Conservation (phyloP, 2,329 filamentous ascomycete genomes). For the Hymenoscyphus infarciens region DNA sequence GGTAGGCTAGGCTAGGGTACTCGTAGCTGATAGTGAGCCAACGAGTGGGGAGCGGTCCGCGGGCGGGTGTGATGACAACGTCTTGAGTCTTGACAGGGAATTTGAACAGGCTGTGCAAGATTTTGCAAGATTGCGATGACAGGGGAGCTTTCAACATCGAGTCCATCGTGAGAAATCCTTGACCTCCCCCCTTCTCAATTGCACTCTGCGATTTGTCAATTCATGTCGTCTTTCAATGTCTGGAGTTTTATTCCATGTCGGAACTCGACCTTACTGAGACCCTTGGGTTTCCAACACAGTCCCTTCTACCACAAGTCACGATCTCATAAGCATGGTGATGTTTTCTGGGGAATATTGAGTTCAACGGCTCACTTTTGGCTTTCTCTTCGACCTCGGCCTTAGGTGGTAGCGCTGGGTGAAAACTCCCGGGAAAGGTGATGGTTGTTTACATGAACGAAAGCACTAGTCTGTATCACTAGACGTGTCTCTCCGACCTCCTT, state of each 20-base stretch:
- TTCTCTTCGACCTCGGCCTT: not conserved
- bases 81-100: conserved; percentile 22
- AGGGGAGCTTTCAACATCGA: conserved; percentile 11
- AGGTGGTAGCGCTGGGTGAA: not conserved
- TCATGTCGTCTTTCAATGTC: not conserved
- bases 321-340: not conserved
- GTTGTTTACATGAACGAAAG: not conserved
- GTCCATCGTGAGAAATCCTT: not conserved
- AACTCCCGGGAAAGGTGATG: not conserved
- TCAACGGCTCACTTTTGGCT: not conserved
- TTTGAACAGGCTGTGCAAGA: conserved; percentile 26
- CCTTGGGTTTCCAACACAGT: not conserved
- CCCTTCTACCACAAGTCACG: not conserved
- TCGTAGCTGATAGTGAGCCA: no score
- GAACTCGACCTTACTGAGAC: no score
- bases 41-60: not conserved
- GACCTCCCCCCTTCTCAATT: not conserved
- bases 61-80: conserved; percentile 6
- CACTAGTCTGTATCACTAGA: not conserved
- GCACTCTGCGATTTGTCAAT: not conserved
- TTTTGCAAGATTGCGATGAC: conserved; percentile 26
- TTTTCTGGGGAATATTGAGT: not conserved
- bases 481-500: not conserved
- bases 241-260: no score
- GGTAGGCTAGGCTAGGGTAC: not conserved